These are phyloP conservation scores for Actinomucor elegans DNA, from an alignment of 371 early-diverging fungal species.

Conservation along the genomic window DNA sequence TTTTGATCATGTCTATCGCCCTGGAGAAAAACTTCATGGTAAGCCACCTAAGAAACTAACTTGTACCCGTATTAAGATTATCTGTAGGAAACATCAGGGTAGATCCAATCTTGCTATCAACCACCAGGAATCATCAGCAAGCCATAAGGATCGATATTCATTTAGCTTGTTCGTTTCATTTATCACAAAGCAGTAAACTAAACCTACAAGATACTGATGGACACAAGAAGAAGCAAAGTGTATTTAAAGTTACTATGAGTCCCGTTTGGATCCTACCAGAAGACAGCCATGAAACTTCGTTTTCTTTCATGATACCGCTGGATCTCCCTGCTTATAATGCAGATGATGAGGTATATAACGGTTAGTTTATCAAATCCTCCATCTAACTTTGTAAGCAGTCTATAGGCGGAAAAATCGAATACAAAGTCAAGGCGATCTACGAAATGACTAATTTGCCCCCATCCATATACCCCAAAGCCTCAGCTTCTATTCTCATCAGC, in stretches of 20 bases:
- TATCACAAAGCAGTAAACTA: too few species aligned
- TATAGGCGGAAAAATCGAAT: conserved; percentile 25
- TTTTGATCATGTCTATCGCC: conserved; percentile 13
- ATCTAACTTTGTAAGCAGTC: conserved; percentile 15
- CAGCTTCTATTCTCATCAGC: conserved; percentile 8
- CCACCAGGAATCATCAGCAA: not conserved
- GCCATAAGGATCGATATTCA: conserved; percentile 13
- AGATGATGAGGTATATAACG: conserved; percentile 14
- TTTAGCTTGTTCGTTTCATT: conserved; percentile 18
- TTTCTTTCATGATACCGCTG: conserved; percentile 19
- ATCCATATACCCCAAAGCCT: conserved; percentile 28
- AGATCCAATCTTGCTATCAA: not conserved
- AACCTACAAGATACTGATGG: too few species aligned
- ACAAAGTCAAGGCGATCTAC: conserved; percentile 29
- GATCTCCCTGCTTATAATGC: conserved; percentile 23
- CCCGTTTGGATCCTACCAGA: conserved; percentile 3
- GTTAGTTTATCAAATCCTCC: too few species aligned
- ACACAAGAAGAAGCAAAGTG: conserved; percentile 8
- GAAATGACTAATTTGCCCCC: conserved; percentile 20
- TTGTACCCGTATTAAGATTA: too few species aligned
- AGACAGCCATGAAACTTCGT: conserved; percentile 4
- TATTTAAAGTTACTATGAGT: conserved; percentile 19
- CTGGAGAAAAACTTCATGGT: conserved; percentile 22
- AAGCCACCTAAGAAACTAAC: too few species aligned
- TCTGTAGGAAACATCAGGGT: not conserved